Evolutionary conservation across 192 early-diverging fungal species (phyloP), one percentile per base, ranked within the genome.

Genomic region (Gaertneriomyces sp.): DNA sequence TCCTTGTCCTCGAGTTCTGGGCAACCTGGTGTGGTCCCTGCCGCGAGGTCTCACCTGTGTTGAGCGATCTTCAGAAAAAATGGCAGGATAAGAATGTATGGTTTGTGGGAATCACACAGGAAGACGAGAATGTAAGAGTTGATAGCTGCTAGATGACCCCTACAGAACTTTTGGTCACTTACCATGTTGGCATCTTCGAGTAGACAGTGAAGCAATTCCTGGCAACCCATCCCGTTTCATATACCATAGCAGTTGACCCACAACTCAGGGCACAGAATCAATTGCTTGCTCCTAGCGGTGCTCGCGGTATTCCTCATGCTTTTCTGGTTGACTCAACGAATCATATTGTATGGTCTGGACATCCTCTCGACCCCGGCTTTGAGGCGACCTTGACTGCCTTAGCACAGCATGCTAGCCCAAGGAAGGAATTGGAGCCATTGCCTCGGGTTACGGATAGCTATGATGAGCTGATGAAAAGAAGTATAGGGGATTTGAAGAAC

Each of bases 291-390:
- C 62, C 81, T 8, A 73, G 68, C 38, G 76, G 72, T 4, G 77
- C 81, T 8, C 72, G 69, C 61, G 80, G 83, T 42, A 85, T 85
- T 42, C 83, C 83, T 3, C 74, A 74, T 52, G 78, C 77, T 8
- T 75, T 82, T 39, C 58, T 82, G 38, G 64, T 79, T 25, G 76
- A 59, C 17, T 42, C 71, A 8, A 67, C 74, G 49, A 80, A 80
- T 49, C 70, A 66, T 46, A 76, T 85, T 45, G 67, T 79, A 6
- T 82, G 76, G 65, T 64, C 69, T 40, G 78, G 77, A 6, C 83
- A 85, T 50, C 81, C 83, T 4, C 78, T 77, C 73, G 76, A 75
- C 19, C 74, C 79, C 5, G 45, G 72, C 11, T 81, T 83, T 53
- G 65, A 33, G n/a, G 55, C 47, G 17, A 55, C 59, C 60, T 61